Evolutionary conservation across 176 grass and related monocot species (phyloP).

Genomic region (Cymbopogon citratus): DNA sequence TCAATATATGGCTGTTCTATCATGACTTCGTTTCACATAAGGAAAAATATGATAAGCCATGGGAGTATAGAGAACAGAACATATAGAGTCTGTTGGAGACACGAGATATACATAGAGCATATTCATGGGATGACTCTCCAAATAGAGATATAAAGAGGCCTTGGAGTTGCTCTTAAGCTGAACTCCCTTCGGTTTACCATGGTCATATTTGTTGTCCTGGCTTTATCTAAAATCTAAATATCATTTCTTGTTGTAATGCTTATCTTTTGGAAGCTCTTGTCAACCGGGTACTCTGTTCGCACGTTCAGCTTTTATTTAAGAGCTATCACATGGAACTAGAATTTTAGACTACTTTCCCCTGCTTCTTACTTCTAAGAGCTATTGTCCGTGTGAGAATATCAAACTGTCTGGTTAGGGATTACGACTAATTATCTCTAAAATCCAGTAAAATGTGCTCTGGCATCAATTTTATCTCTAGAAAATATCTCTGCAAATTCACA

Average conservation of each 20-base stretch:
- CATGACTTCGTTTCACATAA: neutral
- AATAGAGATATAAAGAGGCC: neutral
- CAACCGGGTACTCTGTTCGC: neutral
- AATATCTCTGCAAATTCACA: neutral
- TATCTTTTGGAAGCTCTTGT: neutral
- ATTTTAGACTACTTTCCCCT: neutral
- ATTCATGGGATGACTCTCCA: neutral
- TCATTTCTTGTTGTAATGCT: neutral
- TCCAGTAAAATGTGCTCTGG: neutral
- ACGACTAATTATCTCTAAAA: neutral
- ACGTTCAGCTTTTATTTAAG: neutral
- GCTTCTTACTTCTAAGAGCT: neutral
- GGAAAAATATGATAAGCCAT: neutral
- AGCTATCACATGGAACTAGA: neutral
- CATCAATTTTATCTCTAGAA: conserved; percentile 3
- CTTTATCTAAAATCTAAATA: neutral
- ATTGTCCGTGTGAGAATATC: neutral
- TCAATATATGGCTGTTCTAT: neutral
- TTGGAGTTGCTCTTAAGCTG: neutral
- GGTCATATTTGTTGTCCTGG: neutral
- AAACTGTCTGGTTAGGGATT: neutral
- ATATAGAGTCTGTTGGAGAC: neutral
- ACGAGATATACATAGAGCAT: neutral
- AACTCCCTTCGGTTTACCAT: neutral
- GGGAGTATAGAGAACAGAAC: neutral